Evolutionary conservation across 306 rosid genomes (phyloP), one percentile per base, ranked within the genome.

Genomic region (Ochetophila trinervis): DNA sequence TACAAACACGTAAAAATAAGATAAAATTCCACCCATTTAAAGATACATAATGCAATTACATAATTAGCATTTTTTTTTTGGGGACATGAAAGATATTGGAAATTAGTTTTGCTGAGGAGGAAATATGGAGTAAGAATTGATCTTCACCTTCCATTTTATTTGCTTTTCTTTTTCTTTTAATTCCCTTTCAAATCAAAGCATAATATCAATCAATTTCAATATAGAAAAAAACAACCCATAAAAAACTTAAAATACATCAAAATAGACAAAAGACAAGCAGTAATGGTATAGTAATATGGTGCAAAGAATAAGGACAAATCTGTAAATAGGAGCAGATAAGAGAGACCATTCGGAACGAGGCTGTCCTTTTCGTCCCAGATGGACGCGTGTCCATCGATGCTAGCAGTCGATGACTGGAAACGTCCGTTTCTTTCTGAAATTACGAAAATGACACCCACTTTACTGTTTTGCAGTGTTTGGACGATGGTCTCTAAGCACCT

Each of bases 361-460:
- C 75, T 66, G 82, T 80, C 79, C 63, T 62, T 74, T 65, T 67
- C 68, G 36, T 79, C 89, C 88, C 83, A 67, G 57, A 73, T 51
- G 70, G 93, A 82, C 89, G 75, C 93, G 91, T 84, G 85, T 79
- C 21, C 65, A n/a, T 22, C 47, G 78, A 52, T 67, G 69, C 69
- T 58, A 63, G 63, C 27, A 63, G 72, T 3, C 45, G 56, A 61
- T 70, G 63, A 66, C 81, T 54, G 65, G 72, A 69, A 56, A 27
- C 77, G 48, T 48, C 70, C 44, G 73, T 70, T 78, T 65, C 77
- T 60, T 51, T 65, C 67, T 56, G 49, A 76, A 72, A 68, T 79
- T 82, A 75, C 71, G 57, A 75, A 57, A 27, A 11, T 56, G 67
- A 35, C 72, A 55, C 42, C 42, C 20, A 2, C 18, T 19, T 52